Percentiles rank a stretch among this genome's conserved stretches.
Conservation (phyloP, 108 stramenopile genomes). For the Schizochytrium sp. region DNA sequence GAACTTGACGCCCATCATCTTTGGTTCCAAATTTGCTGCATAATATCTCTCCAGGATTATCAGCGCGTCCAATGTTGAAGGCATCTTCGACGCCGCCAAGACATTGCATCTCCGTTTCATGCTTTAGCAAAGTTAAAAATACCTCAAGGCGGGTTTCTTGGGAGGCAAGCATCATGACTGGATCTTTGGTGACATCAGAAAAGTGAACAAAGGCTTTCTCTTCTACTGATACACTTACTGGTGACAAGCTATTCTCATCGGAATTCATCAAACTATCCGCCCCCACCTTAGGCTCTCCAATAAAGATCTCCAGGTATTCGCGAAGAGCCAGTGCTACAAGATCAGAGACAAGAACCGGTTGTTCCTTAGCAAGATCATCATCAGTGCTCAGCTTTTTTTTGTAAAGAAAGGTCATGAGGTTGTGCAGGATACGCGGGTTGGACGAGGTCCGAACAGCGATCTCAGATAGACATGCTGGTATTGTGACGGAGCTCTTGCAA, state of each 20-base stretch:
- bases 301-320: too few relatives aligned
- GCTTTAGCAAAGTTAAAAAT: neutral
- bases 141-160: neutral
- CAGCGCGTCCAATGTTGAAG: constrained; percentile 13
- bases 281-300: neutral
- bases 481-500: neutral
- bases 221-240: neutral
- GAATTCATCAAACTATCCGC: neutral
- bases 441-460: too few relatives aligned
- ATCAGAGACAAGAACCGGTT: too few relatives aligned
- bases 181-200: constrained; percentile 33
- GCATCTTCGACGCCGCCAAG: neutral
- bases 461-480: neutral
- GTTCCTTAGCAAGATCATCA: too few relatives aligned
- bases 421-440: too few relatives aligned
- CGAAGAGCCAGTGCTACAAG: too few relatives aligned
- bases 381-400: too few relatives aligned
- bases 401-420: too few relatives aligned
- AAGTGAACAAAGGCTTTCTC: neutral
- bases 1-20: neutral
- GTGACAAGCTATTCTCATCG: neutral
- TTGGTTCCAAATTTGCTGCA: neutral
- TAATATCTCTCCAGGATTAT: constrained; percentile 56
- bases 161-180: constrained; percentile 33
- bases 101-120: neutral